Evolutionary conservation across 169 alveolate genomes (phyloP), one percentile per base, ranked within the genome.

Genomic region (Sarcocystis neurona): DNA sequence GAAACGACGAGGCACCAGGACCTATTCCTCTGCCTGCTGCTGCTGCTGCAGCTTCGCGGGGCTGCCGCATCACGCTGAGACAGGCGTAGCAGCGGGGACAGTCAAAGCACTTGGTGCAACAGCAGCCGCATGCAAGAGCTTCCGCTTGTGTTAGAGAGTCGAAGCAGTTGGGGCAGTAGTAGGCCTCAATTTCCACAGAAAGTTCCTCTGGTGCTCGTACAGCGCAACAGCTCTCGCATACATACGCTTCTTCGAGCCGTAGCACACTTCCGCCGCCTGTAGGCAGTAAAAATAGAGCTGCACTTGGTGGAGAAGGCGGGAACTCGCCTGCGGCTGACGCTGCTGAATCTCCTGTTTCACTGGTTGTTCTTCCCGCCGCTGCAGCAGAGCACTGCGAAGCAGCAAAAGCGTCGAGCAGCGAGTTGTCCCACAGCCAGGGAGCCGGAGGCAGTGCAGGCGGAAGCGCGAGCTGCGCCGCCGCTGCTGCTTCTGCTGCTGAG

Each of bases 101-200:
- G 58, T 30, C 41, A 37, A 85, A 85, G 72, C 90, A 85, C 56
- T 85, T 85, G 85, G 84, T 72, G 85, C 90, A 85, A 44, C 90
- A 85, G 32, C 78, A 85, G 60, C 84, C 75, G 47, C 90, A 85
- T 32, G 90, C 90, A 39, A 79, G 72, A 2, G 84, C 90, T 20
- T 50, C 90, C 18, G 77, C 75, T 37, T 32, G 79, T 12, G 88
- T 78, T 66, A 82, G 48, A 10, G 46, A 58, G 63, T 82, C 88
- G 47, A 85, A 56, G 37, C 90, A 85, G 27, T 72, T 85, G 8
- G 85, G 85, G 39, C 90, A 85, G 18, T 48, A 34, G 84, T 85
- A 50, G 32, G 84, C 68, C 84, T 85, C 90, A 30, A 85, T 79
- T 60, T 85, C 90, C 6, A 43, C 34, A n/a, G 82, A 72, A 39